Percentiles rank a stretch among this genome's conserved stretches.
These are phyloP conservation scores for Trichosporon sp. DNA, from an alignment of 1,284 basidiomycete genomes.

Conservation along the genomic window DNA sequence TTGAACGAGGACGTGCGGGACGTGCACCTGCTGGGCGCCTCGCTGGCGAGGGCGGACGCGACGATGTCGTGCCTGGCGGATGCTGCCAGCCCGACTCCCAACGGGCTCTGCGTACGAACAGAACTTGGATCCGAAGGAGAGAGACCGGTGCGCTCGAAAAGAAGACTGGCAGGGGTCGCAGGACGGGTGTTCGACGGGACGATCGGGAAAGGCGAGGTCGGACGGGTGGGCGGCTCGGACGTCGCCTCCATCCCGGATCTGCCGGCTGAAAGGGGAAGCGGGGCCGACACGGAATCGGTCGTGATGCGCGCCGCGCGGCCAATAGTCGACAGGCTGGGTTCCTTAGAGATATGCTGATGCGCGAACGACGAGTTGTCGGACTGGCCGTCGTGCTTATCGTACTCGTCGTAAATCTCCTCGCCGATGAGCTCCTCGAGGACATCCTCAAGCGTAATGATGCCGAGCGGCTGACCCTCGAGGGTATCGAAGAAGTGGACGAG, in stretches of 20 bases:
- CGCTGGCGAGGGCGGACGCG: neutral
- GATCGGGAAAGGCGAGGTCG: neutral
- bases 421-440: constrained; percentile 87
- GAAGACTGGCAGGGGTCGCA: neutral
- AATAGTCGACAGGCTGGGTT: neutral
- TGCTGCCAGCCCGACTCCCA: neutral
- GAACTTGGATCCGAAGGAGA: neutral
- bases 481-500: constrained; percentile 72
- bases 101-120: neutral
- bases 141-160: neutral
- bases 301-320: neutral
- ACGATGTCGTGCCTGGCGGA: neutral
- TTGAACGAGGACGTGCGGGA: neutral
- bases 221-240: too few relatives aligned
- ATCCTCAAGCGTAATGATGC: constrained; percentile 89
- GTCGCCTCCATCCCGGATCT: neutral
- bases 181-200: neutral
- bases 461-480: constrained; percentile 68
- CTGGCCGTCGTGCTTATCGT: constrained; percentile 29
- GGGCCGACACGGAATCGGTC: neutral
- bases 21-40: neutral
- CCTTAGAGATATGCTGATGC: neutral
- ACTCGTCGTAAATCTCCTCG: constrained; percentile 82
- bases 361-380: neutral
- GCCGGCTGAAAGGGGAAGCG: neutral